phyloP scores from a whole-genome alignment of 2,329 filamentous ascomycete genomes.

The Nemania diffusa region DNA sequence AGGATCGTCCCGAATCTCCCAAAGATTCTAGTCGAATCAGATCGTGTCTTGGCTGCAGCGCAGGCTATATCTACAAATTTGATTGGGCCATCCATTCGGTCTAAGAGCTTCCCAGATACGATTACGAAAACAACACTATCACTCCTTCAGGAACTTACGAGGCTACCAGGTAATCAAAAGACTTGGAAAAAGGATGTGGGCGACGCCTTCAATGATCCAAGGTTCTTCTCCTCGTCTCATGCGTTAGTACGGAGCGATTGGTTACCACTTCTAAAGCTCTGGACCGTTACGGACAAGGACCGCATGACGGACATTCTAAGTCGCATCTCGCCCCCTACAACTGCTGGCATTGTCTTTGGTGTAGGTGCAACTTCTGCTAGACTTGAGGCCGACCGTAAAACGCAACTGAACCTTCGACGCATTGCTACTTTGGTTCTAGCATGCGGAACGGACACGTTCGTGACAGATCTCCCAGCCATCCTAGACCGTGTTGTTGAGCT shows the following conservation, averaged over 20 bases:
- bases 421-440: slow-evolving; percentile 83
- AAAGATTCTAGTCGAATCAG: slow-evolving; percentile 84
- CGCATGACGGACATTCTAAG: slow-evolving; percentile 82
- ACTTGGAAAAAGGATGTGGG: slow-evolving; percentile 91
- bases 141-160: slow-evolving; percentile 80
- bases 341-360: slow-evolving; percentile 97
- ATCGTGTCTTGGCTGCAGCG: slow-evolving; percentile 82
- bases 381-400: slow-evolving; percentile 93
- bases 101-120: slow-evolving; percentile 87
- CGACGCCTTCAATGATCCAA: slow-evolving; percentile 90
- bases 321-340: slow-evolving; percentile 84
- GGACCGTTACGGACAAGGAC: slow-evolving; percentile 87
- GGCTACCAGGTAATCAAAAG: slow-evolving; percentile 83
- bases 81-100: slow-evolving; percentile 82
- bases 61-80: slow-evolving; percentile 85
- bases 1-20: slow-evolving; percentile 82
- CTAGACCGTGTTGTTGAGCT: slow-evolving; percentile 89
- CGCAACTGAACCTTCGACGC: slow-evolving; percentile 87
- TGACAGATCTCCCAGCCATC: slow-evolving; percentile 76
- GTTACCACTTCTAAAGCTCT: slow-evolving; percentile 86
- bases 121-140: slow-evolving; percentile 76
- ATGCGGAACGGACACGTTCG: slow-evolving; percentile 80
- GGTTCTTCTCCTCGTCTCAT: slow-evolving; percentile 80
- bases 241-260: slow-evolving; percentile 76
- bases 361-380: slow-evolving; percentile 93